Conservation (phyloP, 1,284 basidiomycete genomes). For the Cystodermella granulosa region DNA sequence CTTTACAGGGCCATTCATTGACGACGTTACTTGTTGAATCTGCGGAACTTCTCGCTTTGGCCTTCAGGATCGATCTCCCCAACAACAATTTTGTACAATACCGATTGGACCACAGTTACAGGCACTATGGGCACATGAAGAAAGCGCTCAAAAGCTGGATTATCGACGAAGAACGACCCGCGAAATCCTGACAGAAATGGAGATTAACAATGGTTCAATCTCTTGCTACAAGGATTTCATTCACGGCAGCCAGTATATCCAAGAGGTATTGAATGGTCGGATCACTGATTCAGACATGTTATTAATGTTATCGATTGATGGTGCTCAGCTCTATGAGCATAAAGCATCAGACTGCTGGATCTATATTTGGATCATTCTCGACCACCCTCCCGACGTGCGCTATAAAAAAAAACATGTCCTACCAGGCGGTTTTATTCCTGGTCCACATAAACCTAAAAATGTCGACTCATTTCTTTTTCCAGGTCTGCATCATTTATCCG, state of each 20-base stretch:
- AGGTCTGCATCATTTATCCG: slow-evolving; percentile 24
- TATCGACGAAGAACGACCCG: slow-evolving; percentile 3
- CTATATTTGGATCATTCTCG: slow-evolving; percentile 18
- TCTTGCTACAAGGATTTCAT: not conserved
- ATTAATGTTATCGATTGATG: slow-evolving; percentile 8
- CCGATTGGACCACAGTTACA: slow-evolving; percentile 7
- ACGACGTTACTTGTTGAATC: slow-evolving; percentile 18
- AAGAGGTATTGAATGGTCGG: not conserved
- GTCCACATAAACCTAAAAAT: slow-evolving; percentile 28
- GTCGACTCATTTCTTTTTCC: slow-evolving; percentile 25
- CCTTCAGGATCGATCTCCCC: slow-evolving; percentile 17
- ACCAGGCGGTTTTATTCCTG: slow-evolving; percentile 24
- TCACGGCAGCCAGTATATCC: not conserved
- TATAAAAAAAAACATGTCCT: slow-evolving; percentile 24
- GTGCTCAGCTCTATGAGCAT: slow-evolving; percentile 12
- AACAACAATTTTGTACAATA: slow-evolving; percentile 4
- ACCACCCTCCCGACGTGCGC: slow-evolving; percentile 16
- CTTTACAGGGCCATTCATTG: slow-evolving; percentile 31
- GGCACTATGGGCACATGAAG: slow-evolving; percentile 1
- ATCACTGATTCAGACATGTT: slow-evolving; percentile 9
- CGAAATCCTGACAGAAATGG: not conserved
- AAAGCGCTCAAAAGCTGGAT: not conserved
- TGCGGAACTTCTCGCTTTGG: slow-evolving; percentile 16
- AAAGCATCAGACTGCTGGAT: slow-evolving; percentile 26
- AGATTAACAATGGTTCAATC: not conserved